Conservation (phyloP, 2,329 filamentous ascomycete species). For the Colletotrichum truncatum region DNA sequence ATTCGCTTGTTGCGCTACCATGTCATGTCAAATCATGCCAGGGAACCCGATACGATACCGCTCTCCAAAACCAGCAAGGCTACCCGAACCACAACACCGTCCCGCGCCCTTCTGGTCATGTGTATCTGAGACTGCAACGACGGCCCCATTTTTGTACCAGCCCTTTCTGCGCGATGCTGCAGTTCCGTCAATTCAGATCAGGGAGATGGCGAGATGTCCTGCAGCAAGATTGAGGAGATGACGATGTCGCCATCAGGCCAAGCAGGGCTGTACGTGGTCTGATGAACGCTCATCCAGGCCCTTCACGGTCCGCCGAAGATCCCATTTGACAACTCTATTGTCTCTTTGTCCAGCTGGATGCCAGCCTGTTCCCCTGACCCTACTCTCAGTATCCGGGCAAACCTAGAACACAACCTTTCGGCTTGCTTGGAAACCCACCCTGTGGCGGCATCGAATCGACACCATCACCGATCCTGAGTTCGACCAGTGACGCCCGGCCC, state of each 20-base stretch:
- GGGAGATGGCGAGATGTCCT: conserved; percentile 20
- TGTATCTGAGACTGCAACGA: conserved; percentile 16
- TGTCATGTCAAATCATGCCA: conserved; percentile 6
- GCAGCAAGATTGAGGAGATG: conserved; percentile 18
- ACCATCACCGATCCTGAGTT: conserved; percentile 7
- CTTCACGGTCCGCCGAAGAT: background rate
- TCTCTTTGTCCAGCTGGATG: background rate
- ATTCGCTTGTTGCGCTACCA: background rate
- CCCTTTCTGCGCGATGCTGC: conserved; percentile 16
- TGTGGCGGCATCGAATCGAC: conserved; percentile 6
- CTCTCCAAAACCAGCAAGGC: background rate
- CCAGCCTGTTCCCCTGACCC: background rate
- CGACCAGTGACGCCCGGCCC: conserved; percentile 15
- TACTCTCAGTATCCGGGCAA: background rate
- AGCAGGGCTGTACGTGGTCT: conserved; percentile 18
- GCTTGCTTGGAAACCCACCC: conserved; percentile 4
- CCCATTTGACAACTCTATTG: conserved; percentile 11
- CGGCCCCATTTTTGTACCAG: conserved; percentile 5
- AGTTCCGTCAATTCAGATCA: conserved; percentile 17
- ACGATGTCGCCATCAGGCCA: conserved; percentile 23
- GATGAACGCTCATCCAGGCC: conserved; percentile 6
- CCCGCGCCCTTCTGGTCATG: conserved; percentile 20
- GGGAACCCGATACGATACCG: conserved; percentile 15
- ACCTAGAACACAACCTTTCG: background rate
- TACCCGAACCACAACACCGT: conserved; percentile 1